Percentiles rank a stretch among this genome's conserved stretches.
phyloP scores from a whole-genome alignment of 768 basidiomycete species.

The Amanita subjunquillea region DNA sequence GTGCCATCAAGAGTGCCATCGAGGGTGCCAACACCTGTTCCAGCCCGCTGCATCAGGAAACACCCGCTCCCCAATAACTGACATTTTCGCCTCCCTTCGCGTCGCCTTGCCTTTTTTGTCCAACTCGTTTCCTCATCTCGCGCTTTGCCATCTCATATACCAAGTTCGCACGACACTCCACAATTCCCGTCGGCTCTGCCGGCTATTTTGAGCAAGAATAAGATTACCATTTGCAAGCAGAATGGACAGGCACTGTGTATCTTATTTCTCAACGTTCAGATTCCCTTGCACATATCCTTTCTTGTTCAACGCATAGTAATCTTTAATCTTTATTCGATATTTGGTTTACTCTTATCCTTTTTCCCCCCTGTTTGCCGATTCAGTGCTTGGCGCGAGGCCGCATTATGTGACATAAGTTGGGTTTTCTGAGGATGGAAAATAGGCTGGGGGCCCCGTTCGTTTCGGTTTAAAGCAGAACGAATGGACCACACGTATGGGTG shows the following conservation, averaged over 20 bases:
- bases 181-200: background rate
- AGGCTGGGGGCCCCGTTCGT: background rate
- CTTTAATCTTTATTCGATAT: background rate
- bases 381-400: background rate
- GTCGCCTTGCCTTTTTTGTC: background rate
- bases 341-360: background rate
- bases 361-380: background rate
- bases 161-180: background rate
- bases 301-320: background rate
- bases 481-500: background rate
- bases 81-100: background rate
- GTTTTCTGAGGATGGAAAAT: background rate
- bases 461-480: background rate
- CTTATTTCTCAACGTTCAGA: background rate
- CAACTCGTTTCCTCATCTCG: background rate
- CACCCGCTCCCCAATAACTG: background rate
- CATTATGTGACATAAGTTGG: background rate
- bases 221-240: background rate
- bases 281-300: background rate
- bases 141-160: background rate
- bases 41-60: constrained; percentile 2
- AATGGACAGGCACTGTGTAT: background rate
- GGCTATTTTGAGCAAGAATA: background rate
- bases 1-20: constrained; percentile 24
- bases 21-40: constrained; percentile 2